Conservation (phyloP, 371 early-diverging fungal genomes). For the Apophysomyces sp. region DNA sequence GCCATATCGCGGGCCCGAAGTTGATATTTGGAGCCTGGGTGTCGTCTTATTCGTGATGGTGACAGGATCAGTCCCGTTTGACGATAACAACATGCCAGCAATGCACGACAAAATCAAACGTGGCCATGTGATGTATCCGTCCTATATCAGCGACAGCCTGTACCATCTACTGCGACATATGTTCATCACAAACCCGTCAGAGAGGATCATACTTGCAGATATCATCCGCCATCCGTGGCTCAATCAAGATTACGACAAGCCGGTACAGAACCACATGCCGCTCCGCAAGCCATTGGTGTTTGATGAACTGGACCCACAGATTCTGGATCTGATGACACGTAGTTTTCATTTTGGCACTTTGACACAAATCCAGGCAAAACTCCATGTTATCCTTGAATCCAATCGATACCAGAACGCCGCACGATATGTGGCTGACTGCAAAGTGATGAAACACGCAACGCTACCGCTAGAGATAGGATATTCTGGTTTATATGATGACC, state of each 20-base stretch:
- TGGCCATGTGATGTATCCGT: slow-evolving; percentile 80
- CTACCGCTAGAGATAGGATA: background rate
- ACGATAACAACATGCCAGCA: slow-evolving; percentile 89
- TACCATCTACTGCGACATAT: slow-evolving; percentile 75
- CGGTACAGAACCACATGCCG: slow-evolving; percentile 66
- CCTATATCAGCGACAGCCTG: slow-evolving; percentile 80
- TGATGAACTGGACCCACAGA: slow-evolving; percentile 63
- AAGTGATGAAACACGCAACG: background rate
- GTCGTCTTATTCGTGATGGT: slow-evolving; percentile 95
- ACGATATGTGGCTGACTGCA: slow-evolving; percentile 6
- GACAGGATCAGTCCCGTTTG: slow-evolving; percentile 95
- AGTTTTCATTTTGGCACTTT: slow-evolving; percentile 85
- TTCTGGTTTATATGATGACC: slow-evolving; percentile 4
- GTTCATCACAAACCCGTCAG: slow-evolving; percentile 69
- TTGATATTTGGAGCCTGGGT: slow-evolving; percentile 97
- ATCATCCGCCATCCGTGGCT: slow-evolving; percentile 87
- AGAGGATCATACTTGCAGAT: slow-evolving; percentile 78
- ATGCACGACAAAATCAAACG: slow-evolving; percentile 94
- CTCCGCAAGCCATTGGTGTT: slow-evolving; percentile 63
- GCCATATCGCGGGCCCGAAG: slow-evolving; percentile 92
- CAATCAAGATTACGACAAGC: slow-evolving; percentile 62
- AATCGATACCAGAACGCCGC: slow-evolving; percentile 33
- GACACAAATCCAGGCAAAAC: slow-evolving; percentile 61
- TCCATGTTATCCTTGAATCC: slow-evolving; percentile 57
- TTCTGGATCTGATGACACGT: slow-evolving; percentile 73